Evolutionary conservation across 1,139 yeast genomes (phyloP).

Genomic region (Magnusiomyces clavatus): DNA sequence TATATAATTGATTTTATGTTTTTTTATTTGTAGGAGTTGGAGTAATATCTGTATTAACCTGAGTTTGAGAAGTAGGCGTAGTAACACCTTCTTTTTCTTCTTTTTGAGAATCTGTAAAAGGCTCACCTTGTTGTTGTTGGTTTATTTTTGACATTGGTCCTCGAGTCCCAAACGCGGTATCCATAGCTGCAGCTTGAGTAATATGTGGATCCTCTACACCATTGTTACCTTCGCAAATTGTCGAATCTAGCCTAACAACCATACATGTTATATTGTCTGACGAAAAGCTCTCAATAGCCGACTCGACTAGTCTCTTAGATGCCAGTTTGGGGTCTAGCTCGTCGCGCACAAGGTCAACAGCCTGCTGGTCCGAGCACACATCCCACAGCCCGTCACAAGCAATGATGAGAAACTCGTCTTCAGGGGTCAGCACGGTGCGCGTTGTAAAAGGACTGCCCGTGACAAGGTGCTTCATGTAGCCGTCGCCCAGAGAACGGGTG

Average conservation of each 20-base stretch:
- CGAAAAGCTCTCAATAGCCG: conserved; percentile 73
- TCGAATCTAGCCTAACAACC: conserved; percentile 59
- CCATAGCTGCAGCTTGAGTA: no score
- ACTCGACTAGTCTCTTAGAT: conserved; percentile 57
- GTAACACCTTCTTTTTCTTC: no score
- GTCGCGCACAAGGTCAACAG: conserved; percentile 61
- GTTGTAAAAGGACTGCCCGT: conserved; percentile 92
- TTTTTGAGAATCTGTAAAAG: no score
- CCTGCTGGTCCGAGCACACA: conserved; percentile 72
- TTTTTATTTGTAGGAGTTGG: no score
- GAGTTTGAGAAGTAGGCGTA: no score
- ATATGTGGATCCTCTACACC: neutral
- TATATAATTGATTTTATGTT: no score
- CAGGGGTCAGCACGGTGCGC: conserved; percentile 57
- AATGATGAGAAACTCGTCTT: conserved; percentile 69
- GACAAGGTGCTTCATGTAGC: conserved; percentile 82
- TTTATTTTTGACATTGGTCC: no score
- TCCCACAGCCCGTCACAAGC: conserved; percentile 98
- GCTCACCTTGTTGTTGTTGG: no score
- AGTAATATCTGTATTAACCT: no score
- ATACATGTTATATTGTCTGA: conserved; percentile 92
- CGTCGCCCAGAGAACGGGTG: conserved; percentile 90
- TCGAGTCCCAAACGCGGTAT: no score
- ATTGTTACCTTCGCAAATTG: conserved; percentile 27
- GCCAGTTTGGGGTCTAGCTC: conserved; percentile 56